Conservation (phyloP, 139 green algal genomes). For the Coelastrella sp. region DNA sequence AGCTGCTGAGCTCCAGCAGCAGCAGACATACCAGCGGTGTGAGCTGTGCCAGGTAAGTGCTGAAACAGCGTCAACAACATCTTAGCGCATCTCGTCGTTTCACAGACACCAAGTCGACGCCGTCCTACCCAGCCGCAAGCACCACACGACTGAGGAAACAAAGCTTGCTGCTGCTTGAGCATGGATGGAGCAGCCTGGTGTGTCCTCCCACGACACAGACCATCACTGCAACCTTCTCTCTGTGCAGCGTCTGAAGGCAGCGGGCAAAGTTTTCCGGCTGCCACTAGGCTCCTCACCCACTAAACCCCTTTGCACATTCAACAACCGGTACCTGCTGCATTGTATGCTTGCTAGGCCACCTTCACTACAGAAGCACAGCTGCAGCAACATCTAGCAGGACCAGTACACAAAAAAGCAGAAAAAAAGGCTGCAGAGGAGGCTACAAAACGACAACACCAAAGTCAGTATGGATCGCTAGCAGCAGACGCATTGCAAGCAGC, state of each 20-base stretch:
- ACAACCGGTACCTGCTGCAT: background rate
- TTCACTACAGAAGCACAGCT: conserved; percentile 23
- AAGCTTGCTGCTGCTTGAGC: too few species aligned
- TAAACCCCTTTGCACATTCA: too few species aligned
- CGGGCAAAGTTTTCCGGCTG: too few species aligned
- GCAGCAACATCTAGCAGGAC: conserved; percentile 43
- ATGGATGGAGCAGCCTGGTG: too few species aligned
- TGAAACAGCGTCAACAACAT: background rate
- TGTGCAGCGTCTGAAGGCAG: too few species aligned
- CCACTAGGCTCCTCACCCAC: too few species aligned
- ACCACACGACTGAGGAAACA: too few species aligned
- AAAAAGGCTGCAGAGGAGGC: conserved; percentile 5
- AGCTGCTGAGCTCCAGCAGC: conserved; percentile 16
- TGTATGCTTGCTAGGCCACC: background rate
- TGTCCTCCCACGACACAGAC: too few species aligned
- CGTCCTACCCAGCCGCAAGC: too few species aligned
- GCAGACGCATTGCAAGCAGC: conserved; percentile 32
- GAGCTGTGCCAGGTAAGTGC: conserved; percentile 38
- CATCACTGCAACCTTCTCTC: too few species aligned
- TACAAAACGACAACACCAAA: conserved; percentile 19
- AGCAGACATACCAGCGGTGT: background rate
- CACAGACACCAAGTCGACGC: background rate
- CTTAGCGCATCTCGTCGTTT: background rate
- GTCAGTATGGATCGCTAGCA: conserved; percentile 21
- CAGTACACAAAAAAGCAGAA: conserved; percentile 38